Conservation (phyloP, 768 basidiomycete genomes). For the Agrocybe pediades region DNA sequence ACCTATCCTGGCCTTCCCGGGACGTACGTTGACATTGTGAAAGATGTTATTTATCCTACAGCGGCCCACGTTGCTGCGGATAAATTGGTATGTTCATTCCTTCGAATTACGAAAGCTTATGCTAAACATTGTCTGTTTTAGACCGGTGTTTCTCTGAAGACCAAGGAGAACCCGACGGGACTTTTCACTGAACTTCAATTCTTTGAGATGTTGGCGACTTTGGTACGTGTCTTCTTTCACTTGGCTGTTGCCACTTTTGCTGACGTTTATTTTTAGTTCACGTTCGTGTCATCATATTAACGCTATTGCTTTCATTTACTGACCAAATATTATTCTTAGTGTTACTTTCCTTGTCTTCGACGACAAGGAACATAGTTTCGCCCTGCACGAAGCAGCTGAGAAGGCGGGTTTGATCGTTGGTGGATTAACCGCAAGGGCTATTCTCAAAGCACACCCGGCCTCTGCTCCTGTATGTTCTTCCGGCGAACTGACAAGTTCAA, state of each 20-base stretch:
- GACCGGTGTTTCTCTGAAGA: conserved; percentile 50
- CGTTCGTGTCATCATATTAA: conserved; percentile 11
- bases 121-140: conserved; percentile 11
- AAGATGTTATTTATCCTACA: conserved; percentile 48
- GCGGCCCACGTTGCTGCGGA: conserved; percentile 40
- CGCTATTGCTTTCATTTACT: background rate
- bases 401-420: conserved; percentile 11
- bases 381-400: conserved; percentile 9
- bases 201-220: conserved; percentile 41
- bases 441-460: conserved; percentile 9
- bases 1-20: conserved; percentile 32
- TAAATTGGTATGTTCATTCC: conserved; percentile 7
- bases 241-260: background rate
- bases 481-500: background rate
- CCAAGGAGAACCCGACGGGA: conserved; percentile 42
- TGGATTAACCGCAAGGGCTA: conserved; percentile 4
- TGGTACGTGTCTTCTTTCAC: conserved; percentile 25
- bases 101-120: background rate
- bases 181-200: conserved; percentile 48
- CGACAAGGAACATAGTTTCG: conserved; percentile 6
- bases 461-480: conserved; percentile 11
- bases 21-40: conserved; percentile 46
- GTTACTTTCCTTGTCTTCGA: conserved; percentile 14
- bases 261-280: background rate
- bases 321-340: background rate